Conservation (phyloP, 176 grass and related monocot genomes). For the Bolboschoenus planiculmis region DNA sequence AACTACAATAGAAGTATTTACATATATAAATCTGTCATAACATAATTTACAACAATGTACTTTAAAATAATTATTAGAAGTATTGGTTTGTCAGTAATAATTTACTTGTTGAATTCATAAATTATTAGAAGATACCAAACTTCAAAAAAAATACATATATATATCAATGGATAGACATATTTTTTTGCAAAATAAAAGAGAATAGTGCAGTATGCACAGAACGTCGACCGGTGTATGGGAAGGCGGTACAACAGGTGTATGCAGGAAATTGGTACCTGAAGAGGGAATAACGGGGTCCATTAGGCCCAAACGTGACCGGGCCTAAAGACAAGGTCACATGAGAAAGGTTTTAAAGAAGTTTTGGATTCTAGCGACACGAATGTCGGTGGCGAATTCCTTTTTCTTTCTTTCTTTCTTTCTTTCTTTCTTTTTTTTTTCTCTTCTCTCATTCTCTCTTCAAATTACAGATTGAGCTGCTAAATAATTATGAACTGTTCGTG, state of each 20-base stretch:
- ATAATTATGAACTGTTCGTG: too few relatives aligned
- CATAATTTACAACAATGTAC: too few relatives aligned
- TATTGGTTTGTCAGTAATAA: too few relatives aligned
- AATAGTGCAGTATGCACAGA: too few relatives aligned
- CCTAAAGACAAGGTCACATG: conserved; percentile 18
- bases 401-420: not conserved
- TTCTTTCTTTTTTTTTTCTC: not conserved
- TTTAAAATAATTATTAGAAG: too few relatives aligned
- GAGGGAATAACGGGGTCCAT: not conserved
- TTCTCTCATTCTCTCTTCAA: not conserved
- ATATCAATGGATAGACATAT: too few relatives aligned
- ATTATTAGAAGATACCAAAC: too few relatives aligned
- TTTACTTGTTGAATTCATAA: too few relatives aligned
- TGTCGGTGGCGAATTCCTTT: conserved; percentile 34
- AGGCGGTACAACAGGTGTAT: not conserved
- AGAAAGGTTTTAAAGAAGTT: not conserved
- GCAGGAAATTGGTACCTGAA: not conserved
- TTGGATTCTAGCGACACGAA: conserved; percentile 26
- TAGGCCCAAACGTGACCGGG: not conserved
- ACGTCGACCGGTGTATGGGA: not conserved
- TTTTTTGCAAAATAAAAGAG: too few relatives aligned
- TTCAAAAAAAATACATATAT: too few relatives aligned
- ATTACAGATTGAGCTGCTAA: not conserved
- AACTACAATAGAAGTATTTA: too few relatives aligned
- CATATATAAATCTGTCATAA: too few relatives aligned